Percentiles rank a stretch among this genome's conserved stretches.
Evolutionary conservation across 306 rosid species (phyloP).

Genomic region (Amphicarpaea edgeworthii): DNA sequence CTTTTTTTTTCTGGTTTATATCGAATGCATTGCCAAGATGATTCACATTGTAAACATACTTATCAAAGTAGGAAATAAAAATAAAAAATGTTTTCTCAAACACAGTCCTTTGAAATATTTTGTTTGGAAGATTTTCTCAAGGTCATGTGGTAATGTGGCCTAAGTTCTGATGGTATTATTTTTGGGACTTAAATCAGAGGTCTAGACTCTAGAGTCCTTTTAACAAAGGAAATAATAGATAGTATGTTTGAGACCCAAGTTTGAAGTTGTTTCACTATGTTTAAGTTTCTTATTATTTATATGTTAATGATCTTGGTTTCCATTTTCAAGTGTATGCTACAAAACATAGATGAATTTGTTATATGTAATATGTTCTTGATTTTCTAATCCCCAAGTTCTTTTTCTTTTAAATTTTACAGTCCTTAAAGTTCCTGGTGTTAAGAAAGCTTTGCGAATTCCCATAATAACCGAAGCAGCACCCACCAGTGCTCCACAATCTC

Average conservation of each 20-base stretch:
- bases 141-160: not conserved
- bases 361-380: slow-evolving; percentile 4
- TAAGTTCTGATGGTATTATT: not conserved
- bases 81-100: not conserved
- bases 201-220: not conserved
- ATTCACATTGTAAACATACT: not conserved
- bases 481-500: slow-evolving; percentile 52
- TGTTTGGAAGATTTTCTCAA: not conserved
- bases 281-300: not conserved
- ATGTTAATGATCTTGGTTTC: not conserved
- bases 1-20: not conserved
- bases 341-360: not conserved
- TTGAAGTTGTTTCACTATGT: not conserved
- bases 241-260: not conserved
- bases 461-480: slow-evolving; percentile 48
- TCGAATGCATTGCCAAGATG: not conserved
- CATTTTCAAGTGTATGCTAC: slow-evolving; percentile 6
- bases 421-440: slow-evolving; percentile 66
- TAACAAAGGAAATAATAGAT: slow-evolving; percentile 25
- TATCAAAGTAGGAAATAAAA: not conserved
- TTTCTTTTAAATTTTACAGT: slow-evolving; percentile 50
- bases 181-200: not conserved
- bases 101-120: not conserved
- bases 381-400: not conserved
- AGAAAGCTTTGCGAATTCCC: slow-evolving; percentile 69